A percentile compares a stretch with the other conserved stretches of the same genome.
phyloP scores from a whole-genome alignment of 202 grass and related monocot species.

The Panicum virgatum region DNA sequence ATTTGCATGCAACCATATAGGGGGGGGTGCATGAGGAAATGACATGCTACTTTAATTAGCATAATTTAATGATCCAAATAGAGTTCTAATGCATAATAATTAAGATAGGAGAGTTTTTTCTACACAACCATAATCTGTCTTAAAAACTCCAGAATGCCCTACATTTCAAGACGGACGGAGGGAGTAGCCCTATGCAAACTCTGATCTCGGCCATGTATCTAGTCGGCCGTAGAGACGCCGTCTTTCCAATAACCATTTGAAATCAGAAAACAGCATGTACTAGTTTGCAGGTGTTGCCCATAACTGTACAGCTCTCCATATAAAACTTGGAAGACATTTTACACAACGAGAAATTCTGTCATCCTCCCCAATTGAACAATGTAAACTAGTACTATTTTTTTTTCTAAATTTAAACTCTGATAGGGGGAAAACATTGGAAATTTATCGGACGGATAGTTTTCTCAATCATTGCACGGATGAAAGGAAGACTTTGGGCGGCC shows the following conservation, averaged over 20 bases:
- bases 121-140: too few species aligned
- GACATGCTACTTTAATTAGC: too few species aligned
- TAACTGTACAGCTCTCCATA: not conserved
- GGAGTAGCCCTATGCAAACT: not conserved
- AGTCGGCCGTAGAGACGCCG: too few species aligned
- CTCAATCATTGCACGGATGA: conserved; percentile 38
- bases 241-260: too few species aligned
- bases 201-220: not conserved
- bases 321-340: not conserved
- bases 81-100: too few species aligned
- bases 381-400: not conserved
- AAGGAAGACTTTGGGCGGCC: conserved; percentile 7
- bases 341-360: not conserved
- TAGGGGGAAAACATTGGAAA: not conserved
- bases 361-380: not conserved
- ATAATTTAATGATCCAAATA: too few species aligned
- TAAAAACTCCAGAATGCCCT: too few species aligned
- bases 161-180: too few species aligned
- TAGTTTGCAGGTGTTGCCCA: not conserved
- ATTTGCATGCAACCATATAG: too few species aligned
- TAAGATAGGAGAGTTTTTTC: too few species aligned
- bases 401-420: not conserved
- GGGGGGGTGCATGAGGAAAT: too few species aligned
- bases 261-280: not conserved
- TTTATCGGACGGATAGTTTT: not conserved